Conservation (phyloP, 2,329 filamentous ascomycete species). For the Fonsecaea pedrosoi region DNA sequence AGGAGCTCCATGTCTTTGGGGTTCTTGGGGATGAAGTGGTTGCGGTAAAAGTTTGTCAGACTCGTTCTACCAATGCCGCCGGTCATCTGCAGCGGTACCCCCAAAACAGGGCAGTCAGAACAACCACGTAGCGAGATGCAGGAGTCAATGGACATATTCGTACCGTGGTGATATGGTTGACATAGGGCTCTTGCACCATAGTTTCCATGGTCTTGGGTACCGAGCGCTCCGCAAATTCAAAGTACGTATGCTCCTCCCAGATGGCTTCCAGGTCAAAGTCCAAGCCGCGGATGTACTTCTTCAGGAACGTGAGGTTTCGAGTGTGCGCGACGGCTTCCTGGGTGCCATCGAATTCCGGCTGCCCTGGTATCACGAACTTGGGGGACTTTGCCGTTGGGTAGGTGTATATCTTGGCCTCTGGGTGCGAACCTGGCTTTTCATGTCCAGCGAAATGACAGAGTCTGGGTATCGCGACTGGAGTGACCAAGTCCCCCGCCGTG, state of each 20-base stretch:
- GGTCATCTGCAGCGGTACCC: conserved; percentile 53
- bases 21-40: conserved; percentile 79
- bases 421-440: conserved; percentile 23
- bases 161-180: conserved; percentile 76
- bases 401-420: conserved; percentile 45
- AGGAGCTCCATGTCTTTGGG: conserved; percentile 70
- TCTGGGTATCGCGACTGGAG: conserved; percentile 35
- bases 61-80: conserved; percentile 71
- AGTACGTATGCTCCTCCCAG: conserved; percentile 79
- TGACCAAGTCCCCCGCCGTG: conserved; percentile 12
- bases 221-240: conserved; percentile 71
- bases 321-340: conserved; percentile 70
- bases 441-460: conserved; percentile 44
- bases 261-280: conserved; percentile 76
- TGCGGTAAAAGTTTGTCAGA: conserved; percentile 71
- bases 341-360: conserved; percentile 59
- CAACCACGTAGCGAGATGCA: background rate
- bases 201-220: conserved; percentile 79
- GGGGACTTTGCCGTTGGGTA: conserved; percentile 56
- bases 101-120: conserved; percentile 39
- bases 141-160: background rate
- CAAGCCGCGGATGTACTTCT: conserved; percentile 67
- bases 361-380: conserved; percentile 59
- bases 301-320: conserved; percentile 69
- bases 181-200: conserved; percentile 80